Base-by-base conservation (phyloP, 176 grass and related monocot genomes). In the Saccharum spontaneum region DNA sequence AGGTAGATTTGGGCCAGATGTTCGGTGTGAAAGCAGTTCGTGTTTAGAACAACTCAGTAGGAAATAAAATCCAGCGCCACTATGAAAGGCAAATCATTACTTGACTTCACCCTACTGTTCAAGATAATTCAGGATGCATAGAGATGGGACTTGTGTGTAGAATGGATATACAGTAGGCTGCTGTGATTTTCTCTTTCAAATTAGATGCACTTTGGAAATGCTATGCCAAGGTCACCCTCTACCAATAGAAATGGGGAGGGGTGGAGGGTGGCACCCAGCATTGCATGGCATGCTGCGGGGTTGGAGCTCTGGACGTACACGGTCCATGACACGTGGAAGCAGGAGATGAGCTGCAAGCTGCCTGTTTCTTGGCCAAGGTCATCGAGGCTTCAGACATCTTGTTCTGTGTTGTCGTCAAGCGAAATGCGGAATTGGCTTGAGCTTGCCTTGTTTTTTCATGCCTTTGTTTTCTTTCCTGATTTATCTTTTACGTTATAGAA, bases 351-450 rank as follows among this genome's bases (percentile, higher is more conserved):
- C 70, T 73, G 70, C 23, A 8, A 73, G 23, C 70, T 48, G n/a
- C 70, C 10, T 43, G 68, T 71, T 71, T 23, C 38, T 24, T 43
- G 36, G 37, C 37, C 37, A 10, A 41, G 68, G 70, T 46, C n/a
- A 72, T 45, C 6, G 23, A 46, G 40, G n/a, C 40, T 46, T 45
- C 7, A 49, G 7, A 10, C 23, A 49, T 31, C 71, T 18, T 49
- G 49, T 73, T 26, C 44, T 73, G 23, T 31, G 12, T 74, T 74
- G 71, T 74, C 71, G 71, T 74, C 26, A 24, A 50, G 71, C 24
- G 15, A 50, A 26, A 50, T 31, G 8, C 11, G 45, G 24, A 46
- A 52, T 52, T 52, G 8, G 8, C 26, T 50, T 74, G 43, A 73
- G 7, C 43, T 30, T 46, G 28, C 24, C 71, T 31, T 73, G 71